Conservation (phyloP, 805 yeast species). For the Spathaspora hagerdaliae region DNA sequence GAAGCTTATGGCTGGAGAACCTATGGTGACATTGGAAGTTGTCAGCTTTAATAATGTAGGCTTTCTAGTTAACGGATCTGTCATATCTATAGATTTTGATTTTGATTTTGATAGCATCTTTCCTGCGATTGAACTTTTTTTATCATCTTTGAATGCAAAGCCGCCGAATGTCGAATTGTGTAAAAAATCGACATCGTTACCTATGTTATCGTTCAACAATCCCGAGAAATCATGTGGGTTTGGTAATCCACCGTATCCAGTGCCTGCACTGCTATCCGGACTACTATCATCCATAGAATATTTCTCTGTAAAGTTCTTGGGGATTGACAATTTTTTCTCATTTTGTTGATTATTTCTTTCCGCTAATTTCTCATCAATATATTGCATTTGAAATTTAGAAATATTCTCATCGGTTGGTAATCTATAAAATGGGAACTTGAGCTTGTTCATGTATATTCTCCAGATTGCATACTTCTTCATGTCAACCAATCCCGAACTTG, state of each 20-base stretch:
- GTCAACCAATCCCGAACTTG: slow-evolving; percentile 23
- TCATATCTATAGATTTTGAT: neutral
- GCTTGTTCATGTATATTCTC: slow-evolving; percentile 34
- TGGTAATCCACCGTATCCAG: neutral
- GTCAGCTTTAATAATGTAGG: neutral
- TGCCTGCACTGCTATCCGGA: neutral
- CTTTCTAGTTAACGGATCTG: neutral
- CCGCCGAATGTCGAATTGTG: slow-evolving; percentile 1
- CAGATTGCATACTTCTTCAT: slow-evolving; percentile 28
- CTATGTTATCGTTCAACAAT: neutral
- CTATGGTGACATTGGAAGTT: neutral
- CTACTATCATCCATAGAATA: neutral
- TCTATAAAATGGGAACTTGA: slow-evolving; percentile 41
- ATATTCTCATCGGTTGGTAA: slow-evolving; percentile 39
- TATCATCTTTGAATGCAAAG: neutral
- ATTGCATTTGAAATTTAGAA: slow-evolving; percentile 15
- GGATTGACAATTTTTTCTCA: neutral
- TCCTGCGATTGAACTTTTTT: neutral
- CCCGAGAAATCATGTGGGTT: neutral
- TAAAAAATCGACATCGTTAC: neutral
- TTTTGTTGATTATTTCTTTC: neutral
- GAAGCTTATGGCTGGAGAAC: neutral
- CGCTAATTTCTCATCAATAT: slow-evolving; percentile 11
- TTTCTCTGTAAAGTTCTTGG: neutral
- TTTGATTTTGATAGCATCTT: neutral